phyloP scores from a whole-genome alignment of 2,329 filamentous ascomycete genomes.

The Chaetoscypha palmicola region DNA sequence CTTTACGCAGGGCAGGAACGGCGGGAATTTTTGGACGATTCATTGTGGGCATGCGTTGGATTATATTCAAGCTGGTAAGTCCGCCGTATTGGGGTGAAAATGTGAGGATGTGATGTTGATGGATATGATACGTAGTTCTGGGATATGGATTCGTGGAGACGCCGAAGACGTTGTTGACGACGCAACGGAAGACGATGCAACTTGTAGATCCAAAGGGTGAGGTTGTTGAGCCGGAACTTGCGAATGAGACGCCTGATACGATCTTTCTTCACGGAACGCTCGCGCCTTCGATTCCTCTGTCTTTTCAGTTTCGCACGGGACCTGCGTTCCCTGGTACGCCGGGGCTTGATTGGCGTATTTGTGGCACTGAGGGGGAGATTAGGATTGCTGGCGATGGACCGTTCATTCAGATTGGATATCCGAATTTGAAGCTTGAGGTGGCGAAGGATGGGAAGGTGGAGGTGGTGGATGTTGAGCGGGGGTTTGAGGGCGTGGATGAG shows the following conservation, averaged over 20 bases:
- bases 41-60: constrained; percentile 36
- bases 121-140: constrained; percentile 12
- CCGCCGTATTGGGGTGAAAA: not conserved
- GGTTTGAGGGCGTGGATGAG: not conserved
- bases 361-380: constrained; percentile 43
- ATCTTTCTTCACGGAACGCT: constrained; percentile 18
- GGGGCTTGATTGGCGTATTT: constrained; percentile 42
- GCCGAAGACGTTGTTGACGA: constrained; percentile 14
- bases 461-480: constrained; percentile 5
- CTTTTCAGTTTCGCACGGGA: constrained; percentile 15
- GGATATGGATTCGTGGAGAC: constrained; percentile 14
- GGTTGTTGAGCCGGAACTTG: constrained; percentile 7
- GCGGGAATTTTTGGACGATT: constrained; percentile 30
- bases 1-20: constrained; percentile 40
- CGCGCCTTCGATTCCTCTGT: constrained; percentile 14
- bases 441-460: constrained; percentile 11
- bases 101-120: not conserved
- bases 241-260: constrained; percentile 16
- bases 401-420: constrained; percentile 16
- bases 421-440: constrained; percentile 16
- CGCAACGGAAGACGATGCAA: constrained; percentile 7
- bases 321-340: constrained; percentile 10
- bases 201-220: constrained; percentile 6
- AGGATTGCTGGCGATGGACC: constrained; percentile 10
- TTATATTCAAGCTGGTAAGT: constrained; percentile 29